phyloP scores from a whole-genome alignment of 2,329 filamentous ascomycete genomes.

The Cladophialophora psammophila region DNA sequence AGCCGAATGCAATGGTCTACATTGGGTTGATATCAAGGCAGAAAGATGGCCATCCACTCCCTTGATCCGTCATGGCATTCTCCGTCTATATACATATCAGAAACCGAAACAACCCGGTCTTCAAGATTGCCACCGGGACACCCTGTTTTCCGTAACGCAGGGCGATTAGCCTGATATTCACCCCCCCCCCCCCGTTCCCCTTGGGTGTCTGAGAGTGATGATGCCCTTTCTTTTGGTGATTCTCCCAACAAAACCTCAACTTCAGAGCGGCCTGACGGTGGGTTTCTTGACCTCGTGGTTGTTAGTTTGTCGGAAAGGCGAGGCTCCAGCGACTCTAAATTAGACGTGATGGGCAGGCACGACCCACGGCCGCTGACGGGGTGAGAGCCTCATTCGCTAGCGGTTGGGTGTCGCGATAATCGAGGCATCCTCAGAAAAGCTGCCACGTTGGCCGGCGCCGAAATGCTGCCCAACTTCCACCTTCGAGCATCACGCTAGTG shows the following conservation, averaged over 20 bases:
- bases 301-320: slow-evolving; percentile 22
- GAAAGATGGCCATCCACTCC: slow-evolving; percentile 7
- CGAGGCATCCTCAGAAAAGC: slow-evolving; percentile 36
- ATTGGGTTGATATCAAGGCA: slow-evolving; percentile 27
- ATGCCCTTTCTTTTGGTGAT: slow-evolving; percentile 13
- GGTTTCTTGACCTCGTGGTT: slow-evolving; percentile 29
- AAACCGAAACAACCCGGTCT: slow-evolving; percentile 9
- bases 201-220: slow-evolving; percentile 6
- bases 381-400: slow-evolving; percentile 27
- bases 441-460: slow-evolving; percentile 35
- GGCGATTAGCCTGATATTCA: slow-evolving; percentile 24
- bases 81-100: slow-evolving; percentile 36
- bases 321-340: slow-evolving; percentile 29
- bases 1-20: slow-evolving; percentile 26
- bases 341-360: slow-evolving; percentile 16
- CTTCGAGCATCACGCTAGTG: slow-evolving; percentile 31
- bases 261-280: slow-evolving; percentile 15
- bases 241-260: slow-evolving; percentile 27
- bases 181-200: slow-evolving; percentile 4
- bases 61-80: slow-evolving; percentile 26
- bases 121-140: slow-evolving; percentile 17
- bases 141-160: slow-evolving; percentile 17
- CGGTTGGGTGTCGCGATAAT: slow-evolving; percentile 31
- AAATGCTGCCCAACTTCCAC: slow-evolving; percentile 36
- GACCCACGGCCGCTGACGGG: slow-evolving; percentile 20